phyloP scores from a whole-genome alignment of 306 rosid genomes.

The Vachellia pachyceras region DNA sequence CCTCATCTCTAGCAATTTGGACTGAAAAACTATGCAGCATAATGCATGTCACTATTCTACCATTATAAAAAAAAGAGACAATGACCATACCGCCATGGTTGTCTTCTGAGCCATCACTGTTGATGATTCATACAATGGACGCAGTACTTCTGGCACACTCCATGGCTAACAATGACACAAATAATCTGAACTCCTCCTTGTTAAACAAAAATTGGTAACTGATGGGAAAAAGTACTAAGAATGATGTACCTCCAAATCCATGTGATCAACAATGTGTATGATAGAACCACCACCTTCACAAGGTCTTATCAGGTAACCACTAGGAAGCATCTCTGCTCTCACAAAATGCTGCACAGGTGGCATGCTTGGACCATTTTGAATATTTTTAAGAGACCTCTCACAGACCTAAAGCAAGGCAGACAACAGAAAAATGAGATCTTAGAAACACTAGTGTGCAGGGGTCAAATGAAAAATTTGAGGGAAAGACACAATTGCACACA shows the following conservation, averaged over 20 bases:
- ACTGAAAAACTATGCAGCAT: not conserved
- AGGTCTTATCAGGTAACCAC: slow-evolving; percentile 82
- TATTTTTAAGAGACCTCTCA: slow-evolving; percentile 67
- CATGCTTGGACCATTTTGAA: slow-evolving; percentile 27
- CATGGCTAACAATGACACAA: slow-evolving; percentile 35
- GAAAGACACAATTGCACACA: not conserved
- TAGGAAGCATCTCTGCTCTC: slow-evolving; percentile 88
- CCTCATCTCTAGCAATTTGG: slow-evolving; percentile 1
- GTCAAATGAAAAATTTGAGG: slow-evolving; percentile 4
- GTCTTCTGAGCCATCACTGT: slow-evolving; percentile 82
- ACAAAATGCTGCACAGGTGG: slow-evolving; percentile 54
- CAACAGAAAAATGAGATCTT: slow-evolving; percentile 54
- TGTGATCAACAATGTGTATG: slow-evolving; percentile 84
- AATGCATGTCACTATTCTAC: not conserved
- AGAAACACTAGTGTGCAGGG: slow-evolving; percentile 6
- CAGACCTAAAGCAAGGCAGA: slow-evolving; percentile 58
- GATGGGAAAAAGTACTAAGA: not conserved
- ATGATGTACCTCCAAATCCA: slow-evolving; percentile 67
- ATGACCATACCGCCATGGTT: slow-evolving; percentile 65
- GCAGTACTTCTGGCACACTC: slow-evolving; percentile 88
- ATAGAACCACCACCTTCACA: slow-evolving; percentile 93
- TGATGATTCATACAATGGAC: slow-evolving; percentile 86
- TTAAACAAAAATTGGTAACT: slow-evolving; percentile 22
- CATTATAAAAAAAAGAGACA: not conserved
- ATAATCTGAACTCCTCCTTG: slow-evolving; percentile 28